phyloP scores from a whole-genome alignment of 768 basidiomycete species.

The Agaricus sinodeliciosus region DNA sequence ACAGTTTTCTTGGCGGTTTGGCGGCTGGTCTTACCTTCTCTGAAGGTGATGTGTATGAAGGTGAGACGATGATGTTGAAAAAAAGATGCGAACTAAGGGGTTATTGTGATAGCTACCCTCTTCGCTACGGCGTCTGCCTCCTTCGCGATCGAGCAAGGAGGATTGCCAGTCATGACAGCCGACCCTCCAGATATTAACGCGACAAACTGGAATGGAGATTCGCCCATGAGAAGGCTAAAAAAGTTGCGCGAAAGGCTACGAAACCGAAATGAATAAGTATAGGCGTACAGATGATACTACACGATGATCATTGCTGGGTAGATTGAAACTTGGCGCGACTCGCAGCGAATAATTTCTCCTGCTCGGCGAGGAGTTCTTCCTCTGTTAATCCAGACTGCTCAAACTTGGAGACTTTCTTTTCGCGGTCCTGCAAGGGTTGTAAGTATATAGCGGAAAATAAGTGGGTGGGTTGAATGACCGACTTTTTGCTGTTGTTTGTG shows the following conservation, averaged over 20 bases:
- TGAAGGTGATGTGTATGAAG: conserved; percentile 56
- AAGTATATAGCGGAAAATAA: conserved; percentile 8
- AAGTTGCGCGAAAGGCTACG: conserved; percentile 38
- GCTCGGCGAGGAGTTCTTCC: conserved; percentile 81
- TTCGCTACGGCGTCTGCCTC: conserved; percentile 79
- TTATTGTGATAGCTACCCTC: conserved; percentile 44
- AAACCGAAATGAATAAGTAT: conserved; percentile 26
- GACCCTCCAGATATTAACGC: conserved; percentile 15
- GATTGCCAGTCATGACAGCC: conserved; percentile 51
- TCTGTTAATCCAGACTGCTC: conserved; percentile 85
- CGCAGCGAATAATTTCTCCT: conserved; percentile 90
- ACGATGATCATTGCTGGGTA: conserved; percentile 41
- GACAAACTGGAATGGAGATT: conserved; percentile 67
- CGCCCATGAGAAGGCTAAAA: conserved; percentile 50
- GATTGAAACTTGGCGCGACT: conserved; percentile 77
- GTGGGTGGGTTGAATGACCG: conserved; percentile 13
- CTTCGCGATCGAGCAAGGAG: conserved; percentile 75
- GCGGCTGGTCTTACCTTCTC: conserved; percentile 61
- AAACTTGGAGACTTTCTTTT: conserved; percentile 88
- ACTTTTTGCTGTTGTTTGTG: conserved; percentile 97
- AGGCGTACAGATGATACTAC: conserved; percentile 28
- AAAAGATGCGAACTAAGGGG: not conserved
- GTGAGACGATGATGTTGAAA: conserved; percentile 29
- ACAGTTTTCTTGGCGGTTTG: conserved; percentile 81
- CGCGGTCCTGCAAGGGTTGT: conserved; percentile 58